Conservation (phyloP, 768 basidiomycete species). For the Suillus placidus region DNA sequence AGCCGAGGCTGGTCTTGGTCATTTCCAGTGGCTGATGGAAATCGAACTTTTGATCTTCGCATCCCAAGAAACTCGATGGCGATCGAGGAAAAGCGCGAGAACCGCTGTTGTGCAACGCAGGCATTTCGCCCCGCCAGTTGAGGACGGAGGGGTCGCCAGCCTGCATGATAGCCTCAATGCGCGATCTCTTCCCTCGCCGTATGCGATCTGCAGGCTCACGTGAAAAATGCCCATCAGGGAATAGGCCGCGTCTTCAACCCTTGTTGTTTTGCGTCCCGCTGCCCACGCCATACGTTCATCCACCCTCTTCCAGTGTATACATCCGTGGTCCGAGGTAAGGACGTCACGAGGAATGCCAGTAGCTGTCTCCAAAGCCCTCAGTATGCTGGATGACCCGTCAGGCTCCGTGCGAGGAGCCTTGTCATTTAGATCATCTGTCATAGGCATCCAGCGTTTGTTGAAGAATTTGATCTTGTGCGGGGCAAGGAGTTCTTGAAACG, state of each 20-base stretch:
- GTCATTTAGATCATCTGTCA: constrained; percentile 12
- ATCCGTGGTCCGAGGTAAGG: neutral
- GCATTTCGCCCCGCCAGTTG: constrained; percentile 6
- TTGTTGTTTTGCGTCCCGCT: constrained; percentile 26
- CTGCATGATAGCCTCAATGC: constrained; percentile 18
- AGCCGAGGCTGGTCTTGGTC: neutral
- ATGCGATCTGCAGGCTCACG: constrained; percentile 23
- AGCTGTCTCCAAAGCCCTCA: constrained; percentile 10
- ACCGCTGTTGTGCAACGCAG: too few species aligned
- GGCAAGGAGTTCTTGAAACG: constrained; percentile 14
- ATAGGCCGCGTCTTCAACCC: constrained; percentile 28
- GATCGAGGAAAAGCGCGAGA: too few species aligned
- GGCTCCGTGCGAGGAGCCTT: constrained; percentile 7
- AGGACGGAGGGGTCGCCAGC: constrained; percentile 8
- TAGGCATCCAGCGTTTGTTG: constrained; percentile 21
- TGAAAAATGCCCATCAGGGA: constrained; percentile 29
- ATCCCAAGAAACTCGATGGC: too few species aligned
- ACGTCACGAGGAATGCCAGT: constrained; percentile 21
- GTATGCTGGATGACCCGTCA: neutral
- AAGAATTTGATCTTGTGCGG: constrained; percentile 23
- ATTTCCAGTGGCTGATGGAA: neutral
- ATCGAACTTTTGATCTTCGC: too few species aligned
- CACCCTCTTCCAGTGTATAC: constrained; percentile 11
- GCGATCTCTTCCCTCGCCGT: constrained; percentile 27
- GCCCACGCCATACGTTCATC: constrained; percentile 27